Base-by-base conservation (phyloP, 2,329 filamentous ascomycete species). In the Colletotrichum orchidophilum region DNA sequence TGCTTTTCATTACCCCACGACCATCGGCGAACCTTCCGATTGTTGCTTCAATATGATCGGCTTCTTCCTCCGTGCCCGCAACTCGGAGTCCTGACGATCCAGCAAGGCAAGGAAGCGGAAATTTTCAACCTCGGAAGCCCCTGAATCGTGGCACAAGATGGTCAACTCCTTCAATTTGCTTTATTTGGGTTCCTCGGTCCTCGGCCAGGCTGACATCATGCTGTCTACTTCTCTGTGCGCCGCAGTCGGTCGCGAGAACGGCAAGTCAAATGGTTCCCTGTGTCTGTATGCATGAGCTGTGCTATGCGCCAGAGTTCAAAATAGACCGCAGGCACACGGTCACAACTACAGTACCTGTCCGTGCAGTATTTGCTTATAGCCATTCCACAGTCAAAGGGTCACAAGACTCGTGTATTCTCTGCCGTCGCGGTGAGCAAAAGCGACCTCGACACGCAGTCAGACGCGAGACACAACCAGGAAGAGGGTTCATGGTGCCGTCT, bases 391-490 rank as follows among this genome's bases (percentile, higher is more conserved):
- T n/a, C 52, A 18, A 63, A n/a, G 58, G 49, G 42, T 59, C 58
- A 49, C 46, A 54, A 50, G 42, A 61, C 64, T 35, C 53, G 42
- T 29, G 53, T 58, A 33, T 58, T 55, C 29, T 63, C 27, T 53
- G 54, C 26, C 27, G 50, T 50, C 50, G 39, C 42, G 52, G 52
- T 68, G 64, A 71, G 57, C 42, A 68, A 63, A 68, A 63, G 64
- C 58, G 29, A 71, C 67, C 49, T 27, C 42, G 49, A 21, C 24
- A 49, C 21, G 52, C 68, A 71, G 64, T 63, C 58, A 63, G 58
- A n/a, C 63, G 50, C 63, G 50, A 33, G 3, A 24, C 50, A 46
- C 33, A 24, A 27, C 52, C 50, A 42, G 21, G 27, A 21, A 27
- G 46, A 31, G 13, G 21, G 21, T 9, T 39, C 29, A 15, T 24